Evolutionary conservation across 768 basidiomycete genomes (phyloP), one percentile per base, ranked within the genome.

Genomic region (Albatrellus ellisii): DNA sequence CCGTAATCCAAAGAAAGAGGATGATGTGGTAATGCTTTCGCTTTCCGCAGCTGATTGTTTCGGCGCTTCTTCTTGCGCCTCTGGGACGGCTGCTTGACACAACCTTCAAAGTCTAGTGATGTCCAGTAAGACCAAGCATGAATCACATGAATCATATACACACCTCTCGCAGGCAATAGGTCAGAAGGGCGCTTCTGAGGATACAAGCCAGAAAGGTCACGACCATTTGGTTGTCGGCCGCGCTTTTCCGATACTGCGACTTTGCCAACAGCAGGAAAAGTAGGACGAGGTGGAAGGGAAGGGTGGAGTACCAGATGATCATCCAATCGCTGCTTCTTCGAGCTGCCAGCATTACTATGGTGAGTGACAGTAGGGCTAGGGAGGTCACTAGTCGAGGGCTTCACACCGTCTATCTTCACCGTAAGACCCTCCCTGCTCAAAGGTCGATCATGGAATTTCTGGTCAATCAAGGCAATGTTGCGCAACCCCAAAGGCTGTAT

Each of bases 231-330:
- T n/a, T n/a, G n/a, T n/a, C n/a, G n/a, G n/a, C n/a, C n/a, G n/a
- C n/a, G n/a, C n/a, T n/a, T n/a, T n/a, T 31, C 29, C 29, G 29
- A 12, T 12, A 31, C 12, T 31, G 12, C 12, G 12, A 12, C 12
- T 7, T 31, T 31, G 29, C 29, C 29, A 11, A 34, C 38, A 25
- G 18, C 28, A 28, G 45, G 45, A 2, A 42, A 33, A 24, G 42
- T 29, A n/a, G 48, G 48, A 9, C 48, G 46, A 25, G 36, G 18
- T 35, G 49, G 47, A 34, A 48, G 43, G 26, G 47, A 50, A 20
- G 49, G 47, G 29, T 44, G 49, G 22, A 17, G 6, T 8, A 17
- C 6, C 15, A 22, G 20, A n/a, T 26, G 49, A 21, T 49, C 49
- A 18, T 49, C 49, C 32, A 25, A 25, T 17, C 29, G 27, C 22